Evolutionary conservation across 1,284 basidiomycete genomes (phyloP).

Genomic region (Bondarzewia mesenterica): DNA sequence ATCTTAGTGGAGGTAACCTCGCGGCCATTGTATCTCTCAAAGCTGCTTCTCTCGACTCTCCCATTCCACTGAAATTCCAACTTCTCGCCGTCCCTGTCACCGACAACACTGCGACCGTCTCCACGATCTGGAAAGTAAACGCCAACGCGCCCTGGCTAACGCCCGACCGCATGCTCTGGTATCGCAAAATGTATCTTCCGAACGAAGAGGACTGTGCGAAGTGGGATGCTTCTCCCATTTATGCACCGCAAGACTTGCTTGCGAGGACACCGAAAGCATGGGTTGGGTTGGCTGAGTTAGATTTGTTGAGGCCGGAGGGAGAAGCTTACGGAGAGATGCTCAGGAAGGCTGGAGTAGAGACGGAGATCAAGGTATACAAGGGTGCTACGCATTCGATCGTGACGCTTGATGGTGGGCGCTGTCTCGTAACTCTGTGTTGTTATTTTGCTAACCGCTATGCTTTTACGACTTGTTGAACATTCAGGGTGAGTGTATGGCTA

Average conservation of each 20-base stretch:
- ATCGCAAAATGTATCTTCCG: slow-evolving; percentile 58
- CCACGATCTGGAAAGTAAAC: slow-evolving; percentile 48
- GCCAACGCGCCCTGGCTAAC: slow-evolving; percentile 50
- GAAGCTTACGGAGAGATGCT: slow-evolving; percentile 58
- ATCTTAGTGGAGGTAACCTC: slow-evolving; percentile 60
- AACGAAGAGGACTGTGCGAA: slow-evolving; percentile 48
- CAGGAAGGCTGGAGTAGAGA: slow-evolving; percentile 41
- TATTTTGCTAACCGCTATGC: background rate
- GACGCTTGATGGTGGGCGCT: slow-evolving; percentile 54
- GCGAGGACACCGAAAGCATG: slow-evolving; percentile 46
- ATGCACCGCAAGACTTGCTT: slow-evolving; percentile 51
- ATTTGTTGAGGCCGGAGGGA: slow-evolving; percentile 63
- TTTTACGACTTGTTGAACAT: slow-evolving; percentile 7
- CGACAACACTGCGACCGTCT: slow-evolving; percentile 55
- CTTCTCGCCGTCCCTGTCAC: slow-evolving; percentile 62
- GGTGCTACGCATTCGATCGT: slow-evolving; percentile 61
- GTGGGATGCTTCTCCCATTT: slow-evolving; percentile 67
- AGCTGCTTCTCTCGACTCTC: slow-evolving; percentile 38
- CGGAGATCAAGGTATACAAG: slow-evolving; percentile 48
- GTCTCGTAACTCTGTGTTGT: too few species aligned
- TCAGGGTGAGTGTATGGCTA: slow-evolving; percentile 18
- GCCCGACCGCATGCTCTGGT: slow-evolving; percentile 66
- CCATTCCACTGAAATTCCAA: slow-evolving; percentile 54
- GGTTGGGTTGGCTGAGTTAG: slow-evolving; percentile 58
- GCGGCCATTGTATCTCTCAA: slow-evolving; percentile 61